phyloP scores from a whole-genome alignment of 768 basidiomycete genomes.

The Psilocybe azurescens region DNA sequence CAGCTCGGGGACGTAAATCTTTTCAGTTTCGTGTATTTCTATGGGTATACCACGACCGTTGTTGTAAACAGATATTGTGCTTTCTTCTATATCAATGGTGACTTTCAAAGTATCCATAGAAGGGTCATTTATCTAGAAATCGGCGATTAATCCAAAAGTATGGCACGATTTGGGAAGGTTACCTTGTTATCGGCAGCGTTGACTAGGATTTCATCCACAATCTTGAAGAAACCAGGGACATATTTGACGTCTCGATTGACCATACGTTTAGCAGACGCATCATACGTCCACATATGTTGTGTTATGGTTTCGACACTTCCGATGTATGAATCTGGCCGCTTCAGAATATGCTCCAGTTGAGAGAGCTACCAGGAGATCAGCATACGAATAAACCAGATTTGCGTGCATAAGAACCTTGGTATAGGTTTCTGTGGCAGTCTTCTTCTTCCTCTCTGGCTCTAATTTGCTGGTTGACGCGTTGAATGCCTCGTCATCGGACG shows the following conservation, averaged over 20 bases:
- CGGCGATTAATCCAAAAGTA: background rate
- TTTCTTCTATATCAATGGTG: constrained; percentile 81
- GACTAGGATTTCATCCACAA: constrained; percentile 98
- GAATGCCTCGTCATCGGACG: constrained; percentile 41
- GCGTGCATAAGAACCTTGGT: constrained; percentile 64
- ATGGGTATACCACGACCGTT: constrained; percentile 97
- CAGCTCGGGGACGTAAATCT: constrained; percentile 94
- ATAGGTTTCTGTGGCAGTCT: constrained; percentile 90
- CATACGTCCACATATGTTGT: constrained; percentile 94
- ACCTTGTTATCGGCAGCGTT: constrained; percentile 99
- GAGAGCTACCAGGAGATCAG: constrained; percentile 62
- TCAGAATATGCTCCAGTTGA: constrained; percentile 93
- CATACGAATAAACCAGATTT: constrained; percentile 1
- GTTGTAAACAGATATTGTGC: constrained; percentile 91
- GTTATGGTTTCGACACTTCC: constrained; percentile 92
- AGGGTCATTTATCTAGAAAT: constrained; percentile 86
- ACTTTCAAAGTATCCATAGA: constrained; percentile 93
- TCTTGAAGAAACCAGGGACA: constrained; percentile 99
- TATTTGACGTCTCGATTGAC: constrained; percentile 82
- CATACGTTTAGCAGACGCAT: constrained; percentile 85
- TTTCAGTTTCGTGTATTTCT: constrained; percentile 92
- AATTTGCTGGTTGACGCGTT: constrained; percentile 30
- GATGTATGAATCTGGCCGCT: constrained; percentile 94
- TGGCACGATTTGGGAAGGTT: background rate
- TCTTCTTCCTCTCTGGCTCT: constrained; percentile 62